Percentiles rank a stretch among this genome's conserved stretches.
phyloP scores from a whole-genome alignment of 257 asterid genomes.

The Solanum okadae region DNA sequence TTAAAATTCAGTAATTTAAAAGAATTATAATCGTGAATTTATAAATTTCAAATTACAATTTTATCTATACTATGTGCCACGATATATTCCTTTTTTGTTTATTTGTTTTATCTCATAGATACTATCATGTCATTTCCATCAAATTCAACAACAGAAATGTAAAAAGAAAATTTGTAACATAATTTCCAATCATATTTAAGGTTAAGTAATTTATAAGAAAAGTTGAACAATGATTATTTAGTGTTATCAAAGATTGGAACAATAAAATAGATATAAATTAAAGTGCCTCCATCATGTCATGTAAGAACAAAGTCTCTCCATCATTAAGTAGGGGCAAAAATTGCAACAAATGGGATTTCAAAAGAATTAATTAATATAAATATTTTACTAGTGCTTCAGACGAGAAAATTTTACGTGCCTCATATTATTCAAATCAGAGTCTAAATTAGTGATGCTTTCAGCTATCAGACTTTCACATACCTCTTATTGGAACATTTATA shows the following conservation, averaged over 20 bases:
- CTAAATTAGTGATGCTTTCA: no score
- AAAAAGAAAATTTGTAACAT: background rate
- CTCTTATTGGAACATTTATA: background rate
- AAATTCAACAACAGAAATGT: background rate
- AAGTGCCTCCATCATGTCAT: background rate
- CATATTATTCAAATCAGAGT: background rate
- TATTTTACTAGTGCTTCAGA: background rate
- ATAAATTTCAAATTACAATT: background rate
- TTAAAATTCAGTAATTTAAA: background rate
- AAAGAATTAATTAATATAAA: no score
- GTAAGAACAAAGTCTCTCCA: background rate
- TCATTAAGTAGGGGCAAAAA: background rate
- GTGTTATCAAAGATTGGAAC: background rate
- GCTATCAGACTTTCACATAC: no score
- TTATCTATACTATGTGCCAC: fast-evolving
- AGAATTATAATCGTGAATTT: background rate
- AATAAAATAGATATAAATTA: background rate
- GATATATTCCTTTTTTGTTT: background rate
- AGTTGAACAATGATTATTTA: background rate
- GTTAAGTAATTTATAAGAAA: background rate
- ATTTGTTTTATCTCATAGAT: background rate
- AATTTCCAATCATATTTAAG: background rate
- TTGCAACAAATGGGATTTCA: background rate
- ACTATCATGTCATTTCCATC: background rate
- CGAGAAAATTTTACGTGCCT: no score